Evolutionary conservation across 208 protist species (phyloP), one percentile per base, ranked within the genome.

Genomic region (Trypanosoma mega): DNA sequence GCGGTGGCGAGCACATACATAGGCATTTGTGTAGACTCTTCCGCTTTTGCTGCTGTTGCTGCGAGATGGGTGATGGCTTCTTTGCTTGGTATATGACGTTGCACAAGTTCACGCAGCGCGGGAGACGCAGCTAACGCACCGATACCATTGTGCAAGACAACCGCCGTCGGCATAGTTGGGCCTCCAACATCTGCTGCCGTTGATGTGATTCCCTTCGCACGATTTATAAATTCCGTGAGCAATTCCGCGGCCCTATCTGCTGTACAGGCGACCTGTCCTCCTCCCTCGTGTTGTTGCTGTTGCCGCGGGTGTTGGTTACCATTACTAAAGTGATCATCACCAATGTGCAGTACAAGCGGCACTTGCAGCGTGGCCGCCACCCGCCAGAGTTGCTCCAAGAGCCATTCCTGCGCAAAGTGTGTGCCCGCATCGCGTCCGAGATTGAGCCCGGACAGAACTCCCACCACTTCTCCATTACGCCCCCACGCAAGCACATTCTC

Each of bases 361-460:
- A 89, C 54, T 16, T 60, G 64, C 39, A 79, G 70, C 14, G 59
- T 55, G 8, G 65, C 80, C 9, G 84, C 85, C 2, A 80, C 56
- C 1, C 63, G 39, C 70, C 72, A 92, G 30, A 75, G 76, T 48
- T 78, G 63, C 23, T 56, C 36, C 30, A 91, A 37, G 8, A 88
- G 52, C 30, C 62, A 72, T 54, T 94, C 88, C 74, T 94, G 88
- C 2, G 79, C 71, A 64, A 85, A 90, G 66, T 90, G 82, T 14
- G 84, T 90, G 45, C 72, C 76, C 54, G 43, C 55, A 33, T 86
- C 80, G 34, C 85, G 84, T 14, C 58, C 61, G 21, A 85, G 72
- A 59, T 90, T 82, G 18, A 94, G 59, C 2, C 84, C 84, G 7
- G 78, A 82, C 9, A 94, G 68, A 18, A 94, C 51, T 8, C 80